phyloP scores from a whole-genome alignment of 129 eudicot species.

The Solidago caesia region DNA sequence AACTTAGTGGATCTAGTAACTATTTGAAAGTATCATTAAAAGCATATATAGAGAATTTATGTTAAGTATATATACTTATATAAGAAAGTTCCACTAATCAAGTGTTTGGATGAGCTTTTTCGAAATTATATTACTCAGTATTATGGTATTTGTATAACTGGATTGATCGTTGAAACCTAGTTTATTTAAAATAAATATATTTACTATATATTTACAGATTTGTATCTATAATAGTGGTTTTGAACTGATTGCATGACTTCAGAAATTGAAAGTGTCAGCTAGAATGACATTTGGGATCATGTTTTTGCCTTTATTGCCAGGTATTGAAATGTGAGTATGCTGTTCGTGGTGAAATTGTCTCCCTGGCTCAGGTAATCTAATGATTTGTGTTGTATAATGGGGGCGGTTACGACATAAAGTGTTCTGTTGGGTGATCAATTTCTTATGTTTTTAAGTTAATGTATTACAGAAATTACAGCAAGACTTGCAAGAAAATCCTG shows the following conservation, averaged over 20 bases:
- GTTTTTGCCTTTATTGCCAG: conserved; percentile 38
- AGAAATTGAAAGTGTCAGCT: background rate
- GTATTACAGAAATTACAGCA: conserved; percentile 68
- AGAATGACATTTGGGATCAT: conserved; percentile 3
- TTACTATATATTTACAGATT: background rate
- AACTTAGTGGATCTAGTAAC: background rate
- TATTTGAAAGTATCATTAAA: background rate
- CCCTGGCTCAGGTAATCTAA: conserved; percentile 74
- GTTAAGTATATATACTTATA: background rate
- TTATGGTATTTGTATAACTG: background rate
- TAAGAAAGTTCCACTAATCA: background rate
- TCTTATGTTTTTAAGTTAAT: conserved; percentile 3
- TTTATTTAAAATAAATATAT: background rate
- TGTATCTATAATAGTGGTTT: background rate
- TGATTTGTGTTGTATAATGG: background rate
- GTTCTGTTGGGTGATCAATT: background rate
- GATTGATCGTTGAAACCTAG: background rate
- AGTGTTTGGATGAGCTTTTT: background rate
- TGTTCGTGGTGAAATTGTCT: conserved; percentile 96
- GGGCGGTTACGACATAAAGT: background rate
- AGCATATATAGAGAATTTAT: background rate
- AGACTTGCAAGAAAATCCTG: conserved; percentile 70
- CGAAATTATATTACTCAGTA: background rate
- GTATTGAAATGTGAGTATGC: conserved; percentile 97
- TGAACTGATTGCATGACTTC: background rate